Conservation (phyloP, 495 filamentous ascomycete genomes). For the Aspergillus affinis region DNA sequence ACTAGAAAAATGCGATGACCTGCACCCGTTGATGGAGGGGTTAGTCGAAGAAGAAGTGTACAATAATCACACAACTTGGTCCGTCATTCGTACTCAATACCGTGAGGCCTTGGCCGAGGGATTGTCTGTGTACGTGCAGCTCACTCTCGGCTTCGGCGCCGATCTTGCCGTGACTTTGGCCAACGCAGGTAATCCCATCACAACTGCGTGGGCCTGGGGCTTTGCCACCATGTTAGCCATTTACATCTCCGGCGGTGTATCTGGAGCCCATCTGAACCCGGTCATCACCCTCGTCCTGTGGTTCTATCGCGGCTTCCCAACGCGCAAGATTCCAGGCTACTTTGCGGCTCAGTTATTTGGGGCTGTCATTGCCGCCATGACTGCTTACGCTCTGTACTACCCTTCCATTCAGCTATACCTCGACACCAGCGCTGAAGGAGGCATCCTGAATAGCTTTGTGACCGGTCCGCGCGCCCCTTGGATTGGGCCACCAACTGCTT, state of each 20-base stretch:
- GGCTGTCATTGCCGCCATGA: conserved; percentile 41
- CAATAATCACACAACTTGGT: conserved; percentile 54
- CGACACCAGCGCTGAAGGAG: conserved; percentile 26
- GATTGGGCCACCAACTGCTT: conserved; percentile 46
- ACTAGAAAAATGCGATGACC: conserved; percentile 33
- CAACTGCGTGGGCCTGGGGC: conserved; percentile 55
- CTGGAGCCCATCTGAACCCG: conserved; percentile 55
- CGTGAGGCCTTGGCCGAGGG: conserved; percentile 52
- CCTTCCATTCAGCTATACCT: conserved; percentile 45
- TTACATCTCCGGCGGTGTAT: conserved; percentile 56
- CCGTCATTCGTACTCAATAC: conserved; percentile 50
- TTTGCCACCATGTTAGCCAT: conserved; percentile 58
- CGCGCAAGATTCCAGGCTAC: conserved; percentile 45
- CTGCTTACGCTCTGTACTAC: conserved; percentile 51
- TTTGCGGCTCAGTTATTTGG: conserved; percentile 50
- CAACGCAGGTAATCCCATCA: conserved; percentile 43
- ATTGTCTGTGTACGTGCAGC: conserved; percentile 44
- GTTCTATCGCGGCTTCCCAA: conserved; percentile 54
- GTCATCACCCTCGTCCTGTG: conserved; percentile 48
- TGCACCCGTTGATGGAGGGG: conserved; percentile 41
- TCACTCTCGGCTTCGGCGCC: conserved; percentile 48
- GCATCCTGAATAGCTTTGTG: conserved; percentile 43
- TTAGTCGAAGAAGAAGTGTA: conserved; percentile 45
- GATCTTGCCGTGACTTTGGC: conserved; percentile 50
- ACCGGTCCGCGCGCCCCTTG: conserved; percentile 42